A percentile compares a stretch with the other conserved stretches of the same genome.
Evolutionary conservation across 2,329 filamentous ascomycete species (phyloP).

Genomic region (Zasmidium cellare): DNA sequence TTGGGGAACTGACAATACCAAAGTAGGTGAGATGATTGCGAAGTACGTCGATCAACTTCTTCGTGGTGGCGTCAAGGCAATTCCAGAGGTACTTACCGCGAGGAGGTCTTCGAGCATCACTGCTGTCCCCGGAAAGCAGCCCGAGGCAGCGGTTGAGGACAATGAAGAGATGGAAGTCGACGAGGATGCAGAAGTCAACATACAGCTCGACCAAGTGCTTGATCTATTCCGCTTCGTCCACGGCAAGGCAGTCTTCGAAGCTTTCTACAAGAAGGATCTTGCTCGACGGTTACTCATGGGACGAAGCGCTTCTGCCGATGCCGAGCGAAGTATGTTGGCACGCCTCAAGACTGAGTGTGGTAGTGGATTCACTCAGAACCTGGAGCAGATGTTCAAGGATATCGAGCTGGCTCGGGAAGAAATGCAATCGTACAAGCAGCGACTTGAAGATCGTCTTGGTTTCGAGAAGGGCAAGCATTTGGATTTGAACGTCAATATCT

Average conservation of each 20-base stretch:
- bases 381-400: conserved; percentile 99
- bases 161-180: conserved; percentile 67
- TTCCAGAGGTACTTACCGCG: conserved; percentile 65
- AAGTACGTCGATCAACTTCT: conserved; percentile 92
- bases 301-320: conserved; percentile 89
- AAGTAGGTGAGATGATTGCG: conserved; percentile 97
- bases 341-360: conserved; percentile 93
- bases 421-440: conserved; percentile 80
- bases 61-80: conserved; percentile 80
- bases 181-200: conserved; percentile 88
- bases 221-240: conserved; percentile 97
- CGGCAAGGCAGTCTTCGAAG: conserved; percentile 96
- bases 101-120: conserved; percentile 43
- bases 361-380: conserved; percentile 89
- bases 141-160: conserved; percentile 59
- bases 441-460: conserved; percentile 57
- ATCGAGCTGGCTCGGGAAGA: conserved; percentile 91
- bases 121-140: conserved; percentile 51
- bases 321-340: conserved; percentile 91
- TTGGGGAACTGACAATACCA: conserved; percentile 82
- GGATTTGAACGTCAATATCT: conserved; percentile 81
- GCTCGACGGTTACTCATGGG: conserved; percentile 87
- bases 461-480: conserved; percentile 55
- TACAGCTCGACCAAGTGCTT: conserved; percentile 86
- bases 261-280: conserved; percentile 98